Conservation (phyloP, 1,284 basidiomycete genomes). For the Boletellus deceptivus region DNA sequence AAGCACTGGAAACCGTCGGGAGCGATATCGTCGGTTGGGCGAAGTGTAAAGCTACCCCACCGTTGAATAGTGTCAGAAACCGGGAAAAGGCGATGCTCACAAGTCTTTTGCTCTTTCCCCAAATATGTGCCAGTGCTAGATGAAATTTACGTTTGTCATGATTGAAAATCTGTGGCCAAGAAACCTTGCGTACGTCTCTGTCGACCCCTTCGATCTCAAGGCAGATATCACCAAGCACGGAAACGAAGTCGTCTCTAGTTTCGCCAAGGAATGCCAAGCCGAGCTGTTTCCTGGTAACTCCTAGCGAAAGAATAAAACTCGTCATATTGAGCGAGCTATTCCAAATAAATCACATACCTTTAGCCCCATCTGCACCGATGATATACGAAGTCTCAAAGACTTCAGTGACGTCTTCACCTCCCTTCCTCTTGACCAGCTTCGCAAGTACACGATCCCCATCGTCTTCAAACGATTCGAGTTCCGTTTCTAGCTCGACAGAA, state of each 20-base stretch:
- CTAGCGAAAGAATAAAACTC: background rate
- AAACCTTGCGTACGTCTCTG: constrained; percentile 29
- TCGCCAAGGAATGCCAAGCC: constrained; percentile 47
- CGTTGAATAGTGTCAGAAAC: background rate
- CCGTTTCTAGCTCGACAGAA: constrained; percentile 33
- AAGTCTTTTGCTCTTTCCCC: constrained; percentile 8
- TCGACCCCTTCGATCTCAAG: constrained; percentile 32
- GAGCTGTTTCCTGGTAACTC: constrained; percentile 42
- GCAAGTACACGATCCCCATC: constrained; percentile 25
- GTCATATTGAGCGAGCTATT: background rate
- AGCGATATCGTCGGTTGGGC: constrained; percentile 19
- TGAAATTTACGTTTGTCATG: constrained; percentile 1
- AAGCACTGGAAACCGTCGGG: constrained; percentile 36
- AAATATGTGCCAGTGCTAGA: constrained; percentile 36
- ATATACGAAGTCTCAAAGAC: constrained; percentile 30
- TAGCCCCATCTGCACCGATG: constrained; percentile 41
- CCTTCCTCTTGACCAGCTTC: constrained; percentile 20
- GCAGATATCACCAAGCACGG: constrained; percentile 43
- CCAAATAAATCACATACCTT: background rate
- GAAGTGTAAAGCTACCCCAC: constrained; percentile 10
- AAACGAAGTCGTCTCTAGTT: constrained; percentile 33
- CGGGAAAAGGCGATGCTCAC: constrained; percentile 4
- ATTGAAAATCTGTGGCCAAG: background rate
- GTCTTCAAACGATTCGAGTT: constrained; percentile 35
- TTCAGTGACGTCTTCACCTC: constrained; percentile 13